Conservation (phyloP, 1,139 yeast genomes). For the Pneumocystis sp. region DNA sequence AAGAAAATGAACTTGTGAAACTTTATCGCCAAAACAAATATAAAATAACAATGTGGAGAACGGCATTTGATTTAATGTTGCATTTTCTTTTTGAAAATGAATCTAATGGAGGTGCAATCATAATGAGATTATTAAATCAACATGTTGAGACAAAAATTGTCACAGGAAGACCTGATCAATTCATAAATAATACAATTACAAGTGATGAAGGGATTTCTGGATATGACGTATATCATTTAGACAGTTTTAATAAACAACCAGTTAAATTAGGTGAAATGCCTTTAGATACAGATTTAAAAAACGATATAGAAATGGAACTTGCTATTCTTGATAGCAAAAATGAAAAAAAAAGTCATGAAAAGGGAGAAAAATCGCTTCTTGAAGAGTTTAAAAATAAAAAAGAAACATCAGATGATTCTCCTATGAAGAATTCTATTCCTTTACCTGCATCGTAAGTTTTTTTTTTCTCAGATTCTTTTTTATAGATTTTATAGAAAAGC, state of each 20-base stretch:
- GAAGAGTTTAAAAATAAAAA: constrained; percentile 34
- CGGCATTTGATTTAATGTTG: constrained; percentile 68
- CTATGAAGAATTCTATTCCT: constrained; percentile 61
- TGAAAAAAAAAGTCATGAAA: constrained; percentile 16
- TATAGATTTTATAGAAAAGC: constrained; percentile 36
- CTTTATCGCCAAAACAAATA: constrained; percentile 63
- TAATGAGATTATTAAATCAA: constrained; percentile 75
- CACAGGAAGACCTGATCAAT: constrained; percentile 24
- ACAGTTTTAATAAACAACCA: constrained; percentile 51
- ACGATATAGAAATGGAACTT: constrained; percentile 67
- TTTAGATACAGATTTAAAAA: constrained; percentile 65
- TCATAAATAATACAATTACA: constrained; percentile 24
- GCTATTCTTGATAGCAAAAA: constrained; percentile 15
- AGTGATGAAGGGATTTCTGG: constrained; percentile 48
- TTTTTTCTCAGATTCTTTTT: not conserved
- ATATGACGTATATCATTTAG: constrained; percentile 35
- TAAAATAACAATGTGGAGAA: constrained; percentile 60
- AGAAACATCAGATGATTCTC: constrained; percentile 41
- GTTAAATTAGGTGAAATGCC: constrained; percentile 76
- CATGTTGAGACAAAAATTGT: constrained; percentile 55
- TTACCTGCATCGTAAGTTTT: constrained; percentile 40
- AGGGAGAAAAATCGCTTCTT: constrained; percentile 26
- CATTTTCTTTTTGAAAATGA: constrained; percentile 86
- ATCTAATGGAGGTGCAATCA: constrained; percentile 77
- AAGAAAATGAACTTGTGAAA: constrained; percentile 68